Evolutionary conservation across 176 grass and related monocot species (phyloP).

Genomic region (Rhynchospora pubera): DNA sequence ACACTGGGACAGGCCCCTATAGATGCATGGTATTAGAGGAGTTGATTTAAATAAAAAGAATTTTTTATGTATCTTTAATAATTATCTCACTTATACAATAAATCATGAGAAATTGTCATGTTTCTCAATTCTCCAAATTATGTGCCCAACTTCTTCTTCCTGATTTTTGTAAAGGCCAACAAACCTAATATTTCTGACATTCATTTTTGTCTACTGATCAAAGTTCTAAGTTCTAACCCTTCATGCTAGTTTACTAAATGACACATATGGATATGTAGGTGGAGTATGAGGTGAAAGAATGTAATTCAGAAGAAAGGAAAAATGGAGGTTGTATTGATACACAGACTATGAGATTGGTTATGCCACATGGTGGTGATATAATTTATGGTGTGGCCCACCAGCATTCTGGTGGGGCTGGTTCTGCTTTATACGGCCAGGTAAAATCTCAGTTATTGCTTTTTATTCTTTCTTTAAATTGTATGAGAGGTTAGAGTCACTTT

Average conservation of each 20-base stretch:
- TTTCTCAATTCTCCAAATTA: too few relatives aligned
- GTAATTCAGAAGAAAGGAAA: conserved; percentile 29
- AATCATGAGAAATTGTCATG: too few relatives aligned
- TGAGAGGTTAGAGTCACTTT: not conserved
- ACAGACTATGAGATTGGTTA: conserved; percentile 25
- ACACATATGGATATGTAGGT: conserved; percentile 30
- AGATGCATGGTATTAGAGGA: too few relatives aligned
- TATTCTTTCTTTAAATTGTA: not conserved
- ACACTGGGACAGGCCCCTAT: too few relatives aligned
- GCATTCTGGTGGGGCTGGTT: conserved; percentile 56
- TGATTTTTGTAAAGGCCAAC: too few relatives aligned
- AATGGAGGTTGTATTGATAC: conserved; percentile 44
- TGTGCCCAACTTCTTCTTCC: too few relatives aligned
- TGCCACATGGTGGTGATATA: conserved; percentile 63
- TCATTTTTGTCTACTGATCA: too few relatives aligned
- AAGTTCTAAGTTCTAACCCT: too few relatives aligned
- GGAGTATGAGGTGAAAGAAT: conserved; percentile 71
- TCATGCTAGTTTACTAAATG: not conserved
- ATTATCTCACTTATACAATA: too few relatives aligned
- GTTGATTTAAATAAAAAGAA: too few relatives aligned
- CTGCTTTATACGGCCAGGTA: conserved; percentile 58
- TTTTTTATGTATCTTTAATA: too few relatives aligned
- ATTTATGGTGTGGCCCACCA: conserved; percentile 75
- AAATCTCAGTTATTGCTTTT: not conserved
- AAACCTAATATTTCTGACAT: too few relatives aligned